A percentile compares a stretch with the other conserved stretches of the same genome.
Evolutionary conservation across 2,329 filamentous ascomycete species (phyloP).

Genomic region (Ceratocystis ficicola): DNA sequence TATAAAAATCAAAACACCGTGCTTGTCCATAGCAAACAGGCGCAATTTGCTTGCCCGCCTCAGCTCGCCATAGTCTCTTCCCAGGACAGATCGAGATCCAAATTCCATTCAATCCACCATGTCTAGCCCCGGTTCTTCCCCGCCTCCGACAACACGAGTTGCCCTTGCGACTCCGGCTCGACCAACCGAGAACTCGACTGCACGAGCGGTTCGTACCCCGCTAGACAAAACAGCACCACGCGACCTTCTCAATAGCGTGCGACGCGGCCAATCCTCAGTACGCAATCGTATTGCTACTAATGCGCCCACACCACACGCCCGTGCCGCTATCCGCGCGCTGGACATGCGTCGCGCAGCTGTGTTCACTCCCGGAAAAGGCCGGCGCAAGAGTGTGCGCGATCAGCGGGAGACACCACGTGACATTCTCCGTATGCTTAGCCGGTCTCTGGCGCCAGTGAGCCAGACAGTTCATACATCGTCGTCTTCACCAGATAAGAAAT

Average conservation of each 20-base stretch:
- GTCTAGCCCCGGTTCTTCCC: constrained; percentile 15
- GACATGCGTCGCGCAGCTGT: constrained; percentile 47
- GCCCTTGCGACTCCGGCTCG: constrained; percentile 22
- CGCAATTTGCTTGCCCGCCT: no score
- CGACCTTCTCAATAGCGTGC: constrained; percentile 32
- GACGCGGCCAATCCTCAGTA: constrained; percentile 32
- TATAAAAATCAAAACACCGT: no score
- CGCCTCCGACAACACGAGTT: constrained; percentile 15
- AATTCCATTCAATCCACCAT: not conserved
- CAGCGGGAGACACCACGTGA: constrained; percentile 45
- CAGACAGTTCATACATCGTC: constrained; percentile 37
- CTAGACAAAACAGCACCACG: constrained; percentile 31
- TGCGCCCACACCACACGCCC: constrained; percentile 47
- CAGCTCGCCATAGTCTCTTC: not conserved
- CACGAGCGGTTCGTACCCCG: constrained; percentile 32
- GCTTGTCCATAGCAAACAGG: no score
- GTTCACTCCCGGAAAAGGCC: constrained; percentile 47
- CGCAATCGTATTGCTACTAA: constrained; percentile 24
- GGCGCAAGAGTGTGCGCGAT: constrained; percentile 45
- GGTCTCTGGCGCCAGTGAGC: constrained; percentile 40
- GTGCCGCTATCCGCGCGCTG: constrained; percentile 46
- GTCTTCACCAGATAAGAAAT: constrained; percentile 29
- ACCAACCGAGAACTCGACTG: constrained; percentile 28
- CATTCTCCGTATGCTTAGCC: constrained; percentile 42
- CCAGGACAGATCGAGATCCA: not conserved